These are phyloP conservation scores for Quercus tomentella DNA, from an alignment of 331 rosid species.

Conservation along the genomic window DNA sequence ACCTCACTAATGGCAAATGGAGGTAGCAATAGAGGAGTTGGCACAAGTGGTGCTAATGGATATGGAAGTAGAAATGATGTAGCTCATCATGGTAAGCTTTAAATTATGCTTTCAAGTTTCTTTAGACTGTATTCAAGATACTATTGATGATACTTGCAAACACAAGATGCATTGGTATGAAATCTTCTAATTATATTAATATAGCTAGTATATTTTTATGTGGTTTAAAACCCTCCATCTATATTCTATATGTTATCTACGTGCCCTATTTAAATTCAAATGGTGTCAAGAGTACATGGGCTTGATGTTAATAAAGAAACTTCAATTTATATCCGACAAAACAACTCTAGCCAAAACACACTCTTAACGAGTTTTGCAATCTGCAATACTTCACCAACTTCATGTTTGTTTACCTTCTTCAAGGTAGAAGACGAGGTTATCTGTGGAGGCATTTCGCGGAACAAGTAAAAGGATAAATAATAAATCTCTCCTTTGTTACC, in stretches of 20 bases:
- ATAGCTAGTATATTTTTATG: no score
- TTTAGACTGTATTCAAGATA: no score
- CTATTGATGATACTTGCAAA: no score
- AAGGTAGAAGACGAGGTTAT: slow-evolving; percentile 64
- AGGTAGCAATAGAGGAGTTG: no score
- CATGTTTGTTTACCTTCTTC: slow-evolving; percentile 94
- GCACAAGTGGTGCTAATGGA: no score
- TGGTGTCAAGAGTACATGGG: neutral
- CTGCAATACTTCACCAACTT: slow-evolving; percentile 77
- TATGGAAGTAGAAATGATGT: no score
- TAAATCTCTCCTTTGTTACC: neutral
- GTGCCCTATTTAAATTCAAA: neutral
- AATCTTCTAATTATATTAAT: no score
- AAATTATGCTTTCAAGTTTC: no score
- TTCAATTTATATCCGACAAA: neutral
- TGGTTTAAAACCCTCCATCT: neutral
- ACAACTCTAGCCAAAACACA: neutral
- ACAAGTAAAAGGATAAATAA: slow-evolving; percentile 43
- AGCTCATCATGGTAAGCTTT: no score
- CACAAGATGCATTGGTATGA: no score
- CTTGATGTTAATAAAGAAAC: neutral
- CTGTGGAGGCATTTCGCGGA: slow-evolving; percentile 84
- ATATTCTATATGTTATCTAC: neutral
- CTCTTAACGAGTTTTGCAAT: slow-evolving; percentile 5
- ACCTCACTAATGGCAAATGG: no score